Conservation (phyloP, 1,139 yeast species). For the Hemisphaericaspora xylanilytica region DNA sequence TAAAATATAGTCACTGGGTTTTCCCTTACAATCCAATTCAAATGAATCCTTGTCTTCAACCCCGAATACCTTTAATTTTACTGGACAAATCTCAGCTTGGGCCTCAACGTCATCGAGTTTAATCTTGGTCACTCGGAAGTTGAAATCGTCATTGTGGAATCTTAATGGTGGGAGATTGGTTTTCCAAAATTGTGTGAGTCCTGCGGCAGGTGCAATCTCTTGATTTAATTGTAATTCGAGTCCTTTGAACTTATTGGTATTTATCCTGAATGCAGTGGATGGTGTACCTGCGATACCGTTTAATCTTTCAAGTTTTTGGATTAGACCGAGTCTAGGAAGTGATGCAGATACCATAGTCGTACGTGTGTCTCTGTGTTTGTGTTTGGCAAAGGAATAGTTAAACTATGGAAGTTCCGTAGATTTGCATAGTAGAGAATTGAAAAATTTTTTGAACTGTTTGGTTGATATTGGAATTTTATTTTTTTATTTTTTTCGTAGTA, state of each 20-base stretch:
- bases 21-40: slow-evolving; percentile 34
- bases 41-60: slow-evolving; percentile 16
- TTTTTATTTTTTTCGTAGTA: background rate
- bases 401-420: no score
- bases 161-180: slow-evolving; percentile 70
- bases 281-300: slow-evolving; percentile 20
- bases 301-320: background rate
- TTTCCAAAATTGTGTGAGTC: slow-evolving; percentile 63
- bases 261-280: slow-evolving; percentile 34
- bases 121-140: slow-evolving; percentile 60
- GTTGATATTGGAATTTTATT: no score
- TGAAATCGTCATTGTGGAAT: slow-evolving; percentile 74
- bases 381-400: no score
- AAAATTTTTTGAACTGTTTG: no score
- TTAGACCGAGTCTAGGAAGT: background rate
- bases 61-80: slow-evolving; percentile 34
- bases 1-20: slow-evolving; percentile 27
- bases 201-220: slow-evolving; percentile 28
- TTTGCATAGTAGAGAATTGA: no score
- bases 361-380: background rate
- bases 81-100: slow-evolving; percentile 41
- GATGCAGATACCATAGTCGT: background rate
- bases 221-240: slow-evolving; percentile 33
- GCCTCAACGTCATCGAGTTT: slow-evolving; percentile 41
- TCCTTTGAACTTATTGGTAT: slow-evolving; percentile 22